These are phyloP conservation scores for Mortierella sp. DNA, from an alignment of 371 early-diverging fungal genomes.

Conservation along the genomic window DNA sequence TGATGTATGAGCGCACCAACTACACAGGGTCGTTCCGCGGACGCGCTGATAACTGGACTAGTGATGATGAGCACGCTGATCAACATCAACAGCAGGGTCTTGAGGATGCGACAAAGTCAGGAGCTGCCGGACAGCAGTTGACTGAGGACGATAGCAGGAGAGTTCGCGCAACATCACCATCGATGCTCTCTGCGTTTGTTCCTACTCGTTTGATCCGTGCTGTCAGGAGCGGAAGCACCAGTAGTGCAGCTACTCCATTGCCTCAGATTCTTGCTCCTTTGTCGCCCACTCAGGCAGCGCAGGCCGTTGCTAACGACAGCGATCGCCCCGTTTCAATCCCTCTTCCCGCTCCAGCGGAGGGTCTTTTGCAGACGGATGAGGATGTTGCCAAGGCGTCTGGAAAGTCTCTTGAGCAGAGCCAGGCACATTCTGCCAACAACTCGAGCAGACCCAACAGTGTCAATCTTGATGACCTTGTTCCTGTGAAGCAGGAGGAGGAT, in stretches of 20 bases:
- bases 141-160: slow-evolving; percentile 32
- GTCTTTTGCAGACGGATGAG: slow-evolving; percentile 24
- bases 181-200: slow-evolving; percentile 55
- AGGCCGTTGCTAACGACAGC: slow-evolving; percentile 8
- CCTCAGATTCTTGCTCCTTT: slow-evolving; percentile 3
- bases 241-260: slow-evolving; percentile 12
- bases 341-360: slow-evolving; percentile 21
- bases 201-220: slow-evolving; percentile 52
- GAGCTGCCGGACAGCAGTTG: slow-evolving; percentile 14
- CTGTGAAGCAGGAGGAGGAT: slow-evolving; percentile 33
- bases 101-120: background rate
- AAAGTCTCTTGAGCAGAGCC: background rate
- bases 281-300: slow-evolving; percentile 14
- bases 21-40: slow-evolving; percentile 25
- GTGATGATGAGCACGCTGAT: slow-evolving; percentile 41
- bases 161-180: slow-evolving; percentile 35
- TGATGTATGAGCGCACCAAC: slow-evolving; percentile 20
- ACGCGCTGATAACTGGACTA: slow-evolving; percentile 30
- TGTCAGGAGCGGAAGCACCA: slow-evolving; percentile 44
- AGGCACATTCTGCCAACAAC: background rate
- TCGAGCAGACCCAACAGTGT: slow-evolving; percentile 21
- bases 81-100: slow-evolving; percentile 18
- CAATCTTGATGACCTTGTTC: slow-evolving; percentile 16
- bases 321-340: slow-evolving; percentile 29
- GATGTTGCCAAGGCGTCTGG: slow-evolving; percentile 19